Evolutionary conservation across 176 grass and related monocot genomes (phyloP).

Genomic region (Bonia amplexicaulis): DNA sequence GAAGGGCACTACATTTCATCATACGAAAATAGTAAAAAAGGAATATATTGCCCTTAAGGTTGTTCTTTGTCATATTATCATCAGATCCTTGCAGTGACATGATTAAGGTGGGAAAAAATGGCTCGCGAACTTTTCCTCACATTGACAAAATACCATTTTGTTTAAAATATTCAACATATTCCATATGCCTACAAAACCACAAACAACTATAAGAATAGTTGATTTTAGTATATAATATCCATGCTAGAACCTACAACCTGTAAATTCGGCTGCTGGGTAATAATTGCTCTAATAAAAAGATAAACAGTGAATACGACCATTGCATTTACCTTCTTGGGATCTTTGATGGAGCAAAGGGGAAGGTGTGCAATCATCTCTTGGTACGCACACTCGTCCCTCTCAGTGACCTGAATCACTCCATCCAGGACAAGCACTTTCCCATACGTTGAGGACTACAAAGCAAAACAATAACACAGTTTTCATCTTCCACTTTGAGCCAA

Average conservation of each 20-base stretch:
- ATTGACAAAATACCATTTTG: background rate
- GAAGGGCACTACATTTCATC: background rate
- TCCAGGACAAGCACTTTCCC: slow-evolving; percentile 94
- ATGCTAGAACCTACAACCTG: background rate
- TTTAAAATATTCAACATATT: background rate
- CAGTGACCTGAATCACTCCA: slow-evolving; percentile 90
- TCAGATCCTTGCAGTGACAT: background rate
- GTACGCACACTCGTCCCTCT: slow-evolving; percentile 88
- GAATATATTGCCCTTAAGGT: background rate
- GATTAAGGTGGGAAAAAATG: background rate
- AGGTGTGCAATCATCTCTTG: slow-evolving; percentile 98
- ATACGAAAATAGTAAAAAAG: background rate
- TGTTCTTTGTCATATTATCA: background rate
- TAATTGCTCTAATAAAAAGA: background rate
- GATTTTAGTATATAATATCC: background rate
- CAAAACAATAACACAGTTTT: slow-evolving; percentile 1
- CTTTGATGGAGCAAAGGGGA: slow-evolving; percentile 82
- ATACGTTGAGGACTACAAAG: slow-evolving; percentile 65
- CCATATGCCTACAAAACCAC: background rate
- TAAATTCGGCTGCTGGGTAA: background rate
- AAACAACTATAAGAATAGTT: background rate
- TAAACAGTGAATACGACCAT: background rate
- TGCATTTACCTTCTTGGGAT: slow-evolving; percentile 75
- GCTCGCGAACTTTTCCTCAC: background rate
- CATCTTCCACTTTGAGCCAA: background rate